Conservation (phyloP, 495 filamentous ascomycete species). For the Aspergillus baeticus region DNA sequence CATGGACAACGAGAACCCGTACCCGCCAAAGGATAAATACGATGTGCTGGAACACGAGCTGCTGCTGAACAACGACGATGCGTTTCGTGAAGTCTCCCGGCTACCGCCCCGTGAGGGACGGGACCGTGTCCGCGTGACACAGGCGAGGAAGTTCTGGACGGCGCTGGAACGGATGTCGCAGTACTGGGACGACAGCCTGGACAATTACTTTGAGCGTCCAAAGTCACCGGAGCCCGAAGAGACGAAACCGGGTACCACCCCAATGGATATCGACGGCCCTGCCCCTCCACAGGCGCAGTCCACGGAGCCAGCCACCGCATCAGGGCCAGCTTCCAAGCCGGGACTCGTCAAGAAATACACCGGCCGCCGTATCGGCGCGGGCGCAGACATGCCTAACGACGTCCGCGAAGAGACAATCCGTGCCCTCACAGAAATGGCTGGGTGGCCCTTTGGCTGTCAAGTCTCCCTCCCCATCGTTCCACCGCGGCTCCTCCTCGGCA, state of each 20-base stretch:
- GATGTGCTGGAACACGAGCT: conserved; percentile 50
- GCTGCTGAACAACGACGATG: conserved; percentile 54
- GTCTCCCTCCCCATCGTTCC: conserved; percentile 59
- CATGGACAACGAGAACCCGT: conserved; percentile 51
- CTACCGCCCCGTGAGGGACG: conserved; percentile 39
- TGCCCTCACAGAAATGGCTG: conserved; percentile 73
- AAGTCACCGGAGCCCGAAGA: conserved; percentile 25
- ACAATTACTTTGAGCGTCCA: conserved; percentile 51
- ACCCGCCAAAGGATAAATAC: conserved; percentile 48
- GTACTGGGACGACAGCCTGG: conserved; percentile 63
- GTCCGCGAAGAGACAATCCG: conserved; percentile 68
- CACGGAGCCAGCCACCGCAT: neutral
- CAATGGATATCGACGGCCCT: conserved; percentile 37
- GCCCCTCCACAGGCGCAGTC: conserved; percentile 1
- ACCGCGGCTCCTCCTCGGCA: conserved; percentile 59
- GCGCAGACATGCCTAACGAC: conserved; percentile 72
- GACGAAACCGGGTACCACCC: conserved; percentile 15
- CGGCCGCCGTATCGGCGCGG: conserved; percentile 59
- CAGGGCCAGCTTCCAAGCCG: conserved; percentile 8
- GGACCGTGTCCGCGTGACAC: conserved; percentile 45
- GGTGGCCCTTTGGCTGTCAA: conserved; percentile 79
- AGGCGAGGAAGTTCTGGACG: conserved; percentile 61
- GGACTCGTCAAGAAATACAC: conserved; percentile 38
- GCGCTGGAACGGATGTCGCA: conserved; percentile 57
- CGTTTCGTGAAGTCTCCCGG: conserved; percentile 51